These are phyloP conservation scores for Phytophthora brassicae DNA, from an alignment of 352 stramenopile genomes.

Conservation along the genomic window DNA sequence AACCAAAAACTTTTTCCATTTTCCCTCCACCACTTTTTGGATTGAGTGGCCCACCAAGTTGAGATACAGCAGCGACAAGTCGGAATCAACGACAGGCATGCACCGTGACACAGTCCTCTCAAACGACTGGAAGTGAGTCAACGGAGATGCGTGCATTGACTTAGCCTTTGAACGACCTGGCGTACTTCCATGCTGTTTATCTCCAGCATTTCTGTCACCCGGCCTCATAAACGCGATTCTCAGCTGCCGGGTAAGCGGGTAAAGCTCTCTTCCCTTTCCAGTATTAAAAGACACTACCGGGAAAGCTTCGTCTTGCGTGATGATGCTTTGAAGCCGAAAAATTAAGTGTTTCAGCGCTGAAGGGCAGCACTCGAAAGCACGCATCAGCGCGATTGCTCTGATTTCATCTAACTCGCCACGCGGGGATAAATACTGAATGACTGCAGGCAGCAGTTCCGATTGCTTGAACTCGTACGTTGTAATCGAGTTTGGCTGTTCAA, in stretches of 20 bases:
- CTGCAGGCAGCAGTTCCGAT: constrained; percentile 64
- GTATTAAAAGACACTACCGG: constrained; percentile 61
- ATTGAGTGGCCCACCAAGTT: constrained; percentile 72
- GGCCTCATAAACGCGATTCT: constrained; percentile 50
- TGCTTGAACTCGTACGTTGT: constrained; percentile 88
- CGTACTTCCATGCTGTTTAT: constrained; percentile 3
- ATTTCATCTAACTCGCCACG: constrained; percentile 34
- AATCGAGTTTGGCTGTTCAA: constrained; percentile 74
- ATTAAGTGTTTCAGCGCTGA: constrained; percentile 60
- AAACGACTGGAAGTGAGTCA: constrained; percentile 89
- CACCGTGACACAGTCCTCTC: constrained; percentile 73
- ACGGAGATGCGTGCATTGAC: constrained; percentile 67
- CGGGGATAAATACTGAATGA: constrained; percentile 58
- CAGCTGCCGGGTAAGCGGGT: constrained; percentile 71
- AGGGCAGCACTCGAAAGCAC: constrained; percentile 50
- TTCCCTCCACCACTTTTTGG: constrained; percentile 76
- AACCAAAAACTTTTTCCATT: constrained; percentile 78
- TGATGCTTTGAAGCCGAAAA: constrained; percentile 63
- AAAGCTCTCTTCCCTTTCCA: constrained; percentile 73
- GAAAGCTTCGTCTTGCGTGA: constrained; percentile 75
- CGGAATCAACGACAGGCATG: constrained; percentile 52
- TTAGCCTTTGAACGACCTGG: constrained; percentile 24
- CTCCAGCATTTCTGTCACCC: constrained; percentile 20
- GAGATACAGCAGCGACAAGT: constrained; percentile 58
- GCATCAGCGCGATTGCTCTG: constrained; percentile 38